Evolutionary conservation across 352 stramenopile genomes (phyloP).

Genomic region (Globisporangium solare): DNA sequence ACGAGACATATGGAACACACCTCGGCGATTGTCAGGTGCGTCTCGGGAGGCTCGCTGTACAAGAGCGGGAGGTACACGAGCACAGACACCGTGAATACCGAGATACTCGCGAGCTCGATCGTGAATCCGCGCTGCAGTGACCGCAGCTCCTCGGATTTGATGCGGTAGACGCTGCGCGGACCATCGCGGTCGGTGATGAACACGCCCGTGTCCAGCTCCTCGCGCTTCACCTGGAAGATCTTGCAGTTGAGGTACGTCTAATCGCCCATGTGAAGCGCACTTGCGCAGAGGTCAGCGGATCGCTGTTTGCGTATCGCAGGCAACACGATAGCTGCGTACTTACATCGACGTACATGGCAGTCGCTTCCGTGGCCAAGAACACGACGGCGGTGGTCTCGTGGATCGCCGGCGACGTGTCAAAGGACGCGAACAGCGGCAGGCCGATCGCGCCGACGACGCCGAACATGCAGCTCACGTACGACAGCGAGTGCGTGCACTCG

Average conservation of each 20-base stretch:
- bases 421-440: slow-evolving; percentile 38
- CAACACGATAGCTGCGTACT: slow-evolving; percentile 1
- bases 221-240: slow-evolving; percentile 48
- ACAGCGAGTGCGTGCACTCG: slow-evolving; percentile 21
- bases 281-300: background rate
- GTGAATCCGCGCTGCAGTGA: slow-evolving; percentile 45
- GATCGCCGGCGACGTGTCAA: slow-evolving; percentile 26
- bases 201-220: slow-evolving; percentile 49
- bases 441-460: slow-evolving; percentile 33
- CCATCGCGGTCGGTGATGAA: slow-evolving; percentile 54
- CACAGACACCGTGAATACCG: slow-evolving; percentile 43
- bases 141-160: slow-evolving; percentile 35
- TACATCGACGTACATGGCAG: slow-evolving; percentile 61
- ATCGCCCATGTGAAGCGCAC: background rate
- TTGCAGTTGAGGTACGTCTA: slow-evolving; percentile 60
- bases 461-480: slow-evolving; percentile 32
- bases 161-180: slow-evolving; percentile 36
- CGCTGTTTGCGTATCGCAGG: background rate
- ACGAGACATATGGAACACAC: slow-evolving; percentile 12
- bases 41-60: slow-evolving; percentile 26
- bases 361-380: slow-evolving; percentile 42
- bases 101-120: slow-evolving; percentile 41
- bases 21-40: slow-evolving; percentile 34
- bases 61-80: slow-evolving; percentile 52
- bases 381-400: slow-evolving; percentile 39